Evolutionary conservation across 1,139 yeast genomes (phyloP).

Genomic region (Zygoascus sp.): DNA sequence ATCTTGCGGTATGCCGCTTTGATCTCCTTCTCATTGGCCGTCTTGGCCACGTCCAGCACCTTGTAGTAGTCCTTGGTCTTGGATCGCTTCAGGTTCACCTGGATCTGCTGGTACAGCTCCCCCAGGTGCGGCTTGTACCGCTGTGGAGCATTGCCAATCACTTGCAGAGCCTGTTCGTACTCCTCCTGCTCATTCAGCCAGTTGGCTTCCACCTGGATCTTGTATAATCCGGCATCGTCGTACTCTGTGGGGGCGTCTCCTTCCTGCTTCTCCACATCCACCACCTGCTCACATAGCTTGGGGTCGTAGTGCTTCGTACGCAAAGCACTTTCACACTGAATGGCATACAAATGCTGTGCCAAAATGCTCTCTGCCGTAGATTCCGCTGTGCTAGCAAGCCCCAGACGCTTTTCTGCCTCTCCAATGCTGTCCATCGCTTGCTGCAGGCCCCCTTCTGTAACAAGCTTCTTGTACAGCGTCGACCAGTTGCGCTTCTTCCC

Average conservation of each 20-base stretch:
- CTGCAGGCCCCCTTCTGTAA: constrained; percentile 19
- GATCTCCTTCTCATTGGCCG: constrained; percentile 69
- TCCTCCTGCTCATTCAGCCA: constrained; percentile 25
- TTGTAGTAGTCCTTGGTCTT: constrained; percentile 77
- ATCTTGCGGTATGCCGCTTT: constrained; percentile 76
- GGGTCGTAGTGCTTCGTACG: constrained; percentile 2
- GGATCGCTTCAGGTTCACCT: constrained; percentile 47
- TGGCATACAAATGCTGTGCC: constrained; percentile 4
- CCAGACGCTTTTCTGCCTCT: background rate
- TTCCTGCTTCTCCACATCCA: background rate
- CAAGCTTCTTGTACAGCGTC: constrained; percentile 24
- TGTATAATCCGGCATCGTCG: constrained; percentile 8
- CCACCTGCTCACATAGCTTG: constrained; percentile 2
- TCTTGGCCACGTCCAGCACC: constrained; percentile 59
- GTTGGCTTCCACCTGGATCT: constrained; percentile 43
- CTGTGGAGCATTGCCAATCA: constrained; percentile 20
- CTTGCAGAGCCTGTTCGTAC: constrained; percentile 8
- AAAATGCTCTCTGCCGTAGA: constrained; percentile 1
- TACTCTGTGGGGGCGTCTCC: constrained; percentile 5
- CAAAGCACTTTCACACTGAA: constrained; percentile 12
- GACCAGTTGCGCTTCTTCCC: constrained; percentile 28
- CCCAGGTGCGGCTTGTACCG: constrained; percentile 44
- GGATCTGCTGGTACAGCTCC: constrained; percentile 50
- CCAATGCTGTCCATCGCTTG: constrained; percentile 19
- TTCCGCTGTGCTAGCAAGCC: background rate